Base-by-base conservation (phyloP, 345 rosid species). In the Gossypium australe region DNA sequence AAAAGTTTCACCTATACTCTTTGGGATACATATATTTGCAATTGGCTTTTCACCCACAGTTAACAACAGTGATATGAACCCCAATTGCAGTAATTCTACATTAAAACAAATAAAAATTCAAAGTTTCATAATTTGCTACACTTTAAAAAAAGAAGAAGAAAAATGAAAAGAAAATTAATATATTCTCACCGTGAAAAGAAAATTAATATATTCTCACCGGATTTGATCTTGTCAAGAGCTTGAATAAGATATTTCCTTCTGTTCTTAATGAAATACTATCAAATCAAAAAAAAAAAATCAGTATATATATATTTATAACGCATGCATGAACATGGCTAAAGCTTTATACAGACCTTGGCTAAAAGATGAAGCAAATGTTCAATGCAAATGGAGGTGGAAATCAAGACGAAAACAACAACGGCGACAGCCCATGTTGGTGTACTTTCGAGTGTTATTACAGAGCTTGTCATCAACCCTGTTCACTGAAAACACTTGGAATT, bases 401-500 rank as follows among this genome's bases (percentile, higher is more conserved):
- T 88, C 68, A 94, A 75, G 78, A 91, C 41, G 76, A 89, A 84
- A 77, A 97, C 90, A 77, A 93, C 91, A 3, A 87, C 82, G 6
- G 98, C 97, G 6, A 93, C 87, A n/a, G 97, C 95, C 98, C 98
- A 93, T 73, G 97, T 93, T 24, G 98, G 88, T 2, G 98, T 91
- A 58, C 41, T 68, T 67, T 91, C 86, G 12, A 93, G 81, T 34
- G 91, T 74, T 34, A 24, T 58, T 58, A 2, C 17, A 11, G 63
- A 58, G 62, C 69, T 60, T 34, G 67, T 44, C 78, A 71, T 78
- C 38, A 34, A 34, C 14, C 13, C 52, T 48, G 17, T 56, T 56
- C 55, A 66, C 34, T 61, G 18, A 10, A 18, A 24, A 14, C 18
- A 64, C 63, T 20, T 52, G 17, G 29, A 8, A 5, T 48, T 45